These are phyloP conservation scores for Buddleja alternifolia DNA, from an alignment of 257 asterid genomes.

Conservation along the genomic window DNA sequence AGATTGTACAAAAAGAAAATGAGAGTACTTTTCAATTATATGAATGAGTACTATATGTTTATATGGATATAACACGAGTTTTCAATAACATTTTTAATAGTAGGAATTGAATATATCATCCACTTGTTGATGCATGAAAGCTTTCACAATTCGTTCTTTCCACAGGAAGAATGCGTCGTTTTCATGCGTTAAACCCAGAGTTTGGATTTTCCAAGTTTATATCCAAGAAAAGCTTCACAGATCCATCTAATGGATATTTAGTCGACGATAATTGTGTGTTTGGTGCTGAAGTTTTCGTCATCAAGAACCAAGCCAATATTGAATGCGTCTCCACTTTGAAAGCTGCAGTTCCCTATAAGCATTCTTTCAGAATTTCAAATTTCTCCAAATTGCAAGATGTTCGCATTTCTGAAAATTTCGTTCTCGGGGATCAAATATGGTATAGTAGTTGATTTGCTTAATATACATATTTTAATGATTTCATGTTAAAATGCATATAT, in stretches of 20 bases:
- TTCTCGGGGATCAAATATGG: not conserved
- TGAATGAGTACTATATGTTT: no score
- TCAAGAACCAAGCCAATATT: not conserved
- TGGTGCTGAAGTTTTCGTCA: constrained; percentile 13
- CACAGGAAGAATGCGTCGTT: constrained; percentile 7
- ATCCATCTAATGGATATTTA: constrained; percentile 24
- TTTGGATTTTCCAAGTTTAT: constrained; percentile 30
- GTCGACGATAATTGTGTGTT: no score
- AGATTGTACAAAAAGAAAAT: no score
- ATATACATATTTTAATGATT: not conserved
- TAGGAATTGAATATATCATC: no score
- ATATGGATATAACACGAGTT: no score
- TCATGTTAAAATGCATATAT: no score
- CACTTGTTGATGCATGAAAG: no score
- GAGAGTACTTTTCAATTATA: no score
- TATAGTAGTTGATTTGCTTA: not conserved
- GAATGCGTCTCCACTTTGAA: constrained; percentile 9
- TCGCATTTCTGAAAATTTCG: not conserved
- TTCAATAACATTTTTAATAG: no score
- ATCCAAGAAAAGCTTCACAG: not conserved
- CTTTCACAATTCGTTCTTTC: no score
- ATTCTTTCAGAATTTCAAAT: not conserved
- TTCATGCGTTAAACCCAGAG: constrained; percentile 7
- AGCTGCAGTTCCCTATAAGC: not conserved
- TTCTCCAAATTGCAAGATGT: not conserved